A percentile compares a stretch with the other conserved stretches of the same genome.
Evolutionary conservation across 805 yeast species (phyloP).

Genomic region (Cyberlindnera saturnus): DNA sequence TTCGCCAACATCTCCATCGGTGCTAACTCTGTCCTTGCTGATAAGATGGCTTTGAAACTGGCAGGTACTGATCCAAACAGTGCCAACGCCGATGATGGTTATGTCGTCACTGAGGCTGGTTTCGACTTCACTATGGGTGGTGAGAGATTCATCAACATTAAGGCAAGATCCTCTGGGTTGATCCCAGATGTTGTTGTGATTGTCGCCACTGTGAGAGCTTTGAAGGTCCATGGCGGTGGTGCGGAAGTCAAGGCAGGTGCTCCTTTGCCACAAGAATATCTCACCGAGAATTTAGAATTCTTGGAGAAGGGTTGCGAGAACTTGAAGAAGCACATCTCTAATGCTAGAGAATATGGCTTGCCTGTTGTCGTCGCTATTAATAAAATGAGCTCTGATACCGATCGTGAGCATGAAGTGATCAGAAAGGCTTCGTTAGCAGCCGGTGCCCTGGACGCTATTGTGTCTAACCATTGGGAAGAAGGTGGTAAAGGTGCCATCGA

Average conservation of each 20-base stretch:
- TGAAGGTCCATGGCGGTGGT: constrained; percentile 95
- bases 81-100: constrained; percentile 56
- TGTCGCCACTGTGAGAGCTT: constrained; percentile 95
- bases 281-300: constrained; percentile 72
- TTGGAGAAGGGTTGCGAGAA: constrained; percentile 79
- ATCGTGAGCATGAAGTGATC: constrained; percentile 72
- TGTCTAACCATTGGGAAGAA: constrained; percentile 90
- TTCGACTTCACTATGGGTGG: constrained; percentile 99
- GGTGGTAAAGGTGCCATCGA: constrained; percentile 90
- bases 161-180: constrained; percentile 87
- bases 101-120: constrained; percentile 96
- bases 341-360: constrained; percentile 76
- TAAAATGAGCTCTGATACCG: constrained; percentile 77
- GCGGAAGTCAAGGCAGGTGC: constrained; percentile 95
- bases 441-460: constrained; percentile 91
- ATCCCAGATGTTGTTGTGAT: constrained; percentile 86
- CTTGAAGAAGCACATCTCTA: constrained; percentile 82
- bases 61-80: constrained; percentile 50
- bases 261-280: constrained; percentile 75
- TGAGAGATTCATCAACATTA: constrained; percentile 92
- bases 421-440: constrained; percentile 76
- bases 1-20: constrained; percentile 97
- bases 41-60: constrained; percentile 83
- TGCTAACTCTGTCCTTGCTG: constrained; percentile 92
- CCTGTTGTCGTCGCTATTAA: constrained; percentile 96